Evolutionary conservation across 2,329 filamentous ascomycete genomes (phyloP).

Genomic region (Calonectria leucothoes): DNA sequence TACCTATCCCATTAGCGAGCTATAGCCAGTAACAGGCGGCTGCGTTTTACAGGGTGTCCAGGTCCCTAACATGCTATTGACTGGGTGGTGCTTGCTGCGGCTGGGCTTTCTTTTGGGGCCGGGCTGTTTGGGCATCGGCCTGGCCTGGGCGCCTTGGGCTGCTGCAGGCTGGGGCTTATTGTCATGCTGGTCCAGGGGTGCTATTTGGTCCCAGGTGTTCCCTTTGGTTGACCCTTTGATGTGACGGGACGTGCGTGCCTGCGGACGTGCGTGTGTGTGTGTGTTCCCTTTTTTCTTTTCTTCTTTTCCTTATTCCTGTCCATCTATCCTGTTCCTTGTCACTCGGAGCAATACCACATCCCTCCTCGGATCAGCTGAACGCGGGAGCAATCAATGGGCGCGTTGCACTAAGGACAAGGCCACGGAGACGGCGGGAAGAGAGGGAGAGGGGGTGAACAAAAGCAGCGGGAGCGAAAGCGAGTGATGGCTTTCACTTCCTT

Average conservation of each 20-base stretch:
- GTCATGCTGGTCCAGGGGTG: not conserved
- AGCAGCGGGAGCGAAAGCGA: not conserved
- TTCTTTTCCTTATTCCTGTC: not conserved
- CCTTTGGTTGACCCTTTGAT: not conserved
- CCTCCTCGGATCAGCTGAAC: not conserved
- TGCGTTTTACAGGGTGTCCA: constrained; percentile 6
- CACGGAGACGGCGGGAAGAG: not conserved
- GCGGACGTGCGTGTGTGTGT: not conserved
- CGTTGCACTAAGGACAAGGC: not conserved
- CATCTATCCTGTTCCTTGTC: not conserved
- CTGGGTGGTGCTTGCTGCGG: not conserved
- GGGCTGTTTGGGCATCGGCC: constrained; percentile 12
- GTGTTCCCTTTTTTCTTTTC: not conserved
- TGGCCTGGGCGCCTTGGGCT: constrained; percentile 17
- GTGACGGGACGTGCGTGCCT: not conserved
- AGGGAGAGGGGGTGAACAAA: not conserved
- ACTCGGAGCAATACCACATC: not conserved
- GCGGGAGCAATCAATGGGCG: not conserved
- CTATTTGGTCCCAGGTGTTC: not conserved
- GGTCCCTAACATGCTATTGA: not conserved
- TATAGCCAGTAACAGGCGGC: not conserved
- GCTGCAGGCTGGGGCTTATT: constrained; percentile 1
- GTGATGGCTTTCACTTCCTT: not conserved
- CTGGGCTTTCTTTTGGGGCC: constrained; percentile 15
- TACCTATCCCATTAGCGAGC: not conserved